Evolutionary conservation across 2,329 filamentous ascomycete genomes (phyloP), one percentile per base, ranked within the genome.

Genomic region (Fusarium camptoceras): DNA sequence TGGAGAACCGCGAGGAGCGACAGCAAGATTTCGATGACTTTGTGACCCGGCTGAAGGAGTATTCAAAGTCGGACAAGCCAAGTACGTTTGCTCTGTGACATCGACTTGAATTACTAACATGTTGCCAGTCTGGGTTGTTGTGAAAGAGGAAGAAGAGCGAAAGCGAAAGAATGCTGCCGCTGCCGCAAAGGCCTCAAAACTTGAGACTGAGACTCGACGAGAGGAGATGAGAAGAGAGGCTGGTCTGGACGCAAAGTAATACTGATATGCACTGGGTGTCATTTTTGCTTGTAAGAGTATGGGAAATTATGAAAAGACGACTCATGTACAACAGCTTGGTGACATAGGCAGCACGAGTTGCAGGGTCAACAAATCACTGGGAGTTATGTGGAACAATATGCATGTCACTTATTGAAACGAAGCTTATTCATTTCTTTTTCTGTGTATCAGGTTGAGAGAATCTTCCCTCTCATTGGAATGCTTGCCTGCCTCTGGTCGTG

Each of bases 1-100:
- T 97, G n/a, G 94, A 94, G 80, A 88, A 90, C 62, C 88, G 94
- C 20, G 86, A 91, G 61, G 89, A 92, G 78, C 88, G 88, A 64
- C 89, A 96, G 77, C 87, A 94, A 80, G 94, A 98, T 63, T 97
- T 97, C 75, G 92, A 98, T 77, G 88, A 94, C 59, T 98, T 97
- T 76, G 92, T 98, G 28, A 87, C 78, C 50, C 89, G 91, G 74
- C 81, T 99, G 78, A 98, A 97, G 85, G 89, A 95, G 75, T 93
- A 94, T 79, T 92, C 93, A 27, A 97, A 94, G 83, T 96, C 92
- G 16, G 91, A 97, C 77, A 97, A 95, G 83, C 93, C 93, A 44
- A 97, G 94, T 97, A 85, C 66, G 91, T 83, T 51, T 30, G 22
- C 48, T 18, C 5, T 15, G 8, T 22, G 16, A n/a, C 34, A 18